These are phyloP conservation scores for Nakazawaea laoshanensis DNA, from an alignment of 805 yeast genomes.

Conservation along the genomic window DNA sequence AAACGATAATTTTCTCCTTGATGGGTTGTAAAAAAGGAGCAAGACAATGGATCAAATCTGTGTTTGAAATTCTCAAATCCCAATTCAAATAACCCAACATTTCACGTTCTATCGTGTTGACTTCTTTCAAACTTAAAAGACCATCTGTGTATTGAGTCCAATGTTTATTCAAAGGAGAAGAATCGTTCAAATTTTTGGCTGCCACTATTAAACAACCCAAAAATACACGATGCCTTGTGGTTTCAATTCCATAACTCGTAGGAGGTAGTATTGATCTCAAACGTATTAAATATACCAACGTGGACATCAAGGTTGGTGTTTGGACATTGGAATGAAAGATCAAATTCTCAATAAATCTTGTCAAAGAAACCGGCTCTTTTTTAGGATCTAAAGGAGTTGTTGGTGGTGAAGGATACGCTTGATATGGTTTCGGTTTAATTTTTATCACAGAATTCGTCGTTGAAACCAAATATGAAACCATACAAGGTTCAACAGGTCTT, in stretches of 20 bases:
- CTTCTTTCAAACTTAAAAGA: slow-evolving; percentile 63
- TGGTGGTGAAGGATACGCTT: slow-evolving; percentile 33
- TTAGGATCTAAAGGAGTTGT: slow-evolving; percentile 11
- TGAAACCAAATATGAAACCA: slow-evolving; percentile 49
- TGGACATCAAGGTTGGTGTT: slow-evolving; percentile 90
- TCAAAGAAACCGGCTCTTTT: slow-evolving; percentile 33
- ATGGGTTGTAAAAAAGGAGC: slow-evolving; percentile 73
- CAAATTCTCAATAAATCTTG: slow-evolving; percentile 60
- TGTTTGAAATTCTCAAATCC: slow-evolving; percentile 66
- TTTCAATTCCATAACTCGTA: slow-evolving; percentile 84
- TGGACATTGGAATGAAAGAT: slow-evolving; percentile 84
- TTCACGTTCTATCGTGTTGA: slow-evolving; percentile 88
- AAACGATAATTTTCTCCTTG: slow-evolving; percentile 35
- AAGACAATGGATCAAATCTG: slow-evolving; percentile 61
- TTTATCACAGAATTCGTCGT: slow-evolving; percentile 52
- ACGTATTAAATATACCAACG: slow-evolving; percentile 75
- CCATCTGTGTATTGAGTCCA: slow-evolving; percentile 95
- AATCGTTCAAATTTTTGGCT: slow-evolving; percentile 90
- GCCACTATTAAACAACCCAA: slow-evolving; percentile 82
- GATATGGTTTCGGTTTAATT: slow-evolving; percentile 30
- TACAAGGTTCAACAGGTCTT: slow-evolving; percentile 47
- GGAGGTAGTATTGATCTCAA: slow-evolving; percentile 74
- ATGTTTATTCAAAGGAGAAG: slow-evolving; percentile 91
- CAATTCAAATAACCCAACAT: slow-evolving; percentile 75
- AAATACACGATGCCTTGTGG: slow-evolving; percentile 90